Evolutionary conservation across 768 basidiomycete genomes (phyloP).

Genomic region (Amanita thiersii): DNA sequence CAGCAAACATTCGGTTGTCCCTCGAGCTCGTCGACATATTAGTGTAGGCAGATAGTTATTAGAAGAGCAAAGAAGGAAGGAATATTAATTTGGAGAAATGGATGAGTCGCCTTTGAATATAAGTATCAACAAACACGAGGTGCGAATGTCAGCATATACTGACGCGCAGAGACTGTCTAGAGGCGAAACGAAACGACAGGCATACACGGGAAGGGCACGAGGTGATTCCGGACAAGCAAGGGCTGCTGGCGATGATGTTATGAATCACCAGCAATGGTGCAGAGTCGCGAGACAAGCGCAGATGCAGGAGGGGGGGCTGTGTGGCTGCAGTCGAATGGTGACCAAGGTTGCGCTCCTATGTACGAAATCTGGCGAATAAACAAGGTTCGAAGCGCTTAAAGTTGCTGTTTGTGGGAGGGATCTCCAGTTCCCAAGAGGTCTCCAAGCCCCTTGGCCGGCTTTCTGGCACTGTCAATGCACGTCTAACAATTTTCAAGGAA

Average conservation of each 20-base stretch:
- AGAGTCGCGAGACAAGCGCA: slow-evolving; percentile 9
- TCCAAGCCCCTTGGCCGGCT: background rate
- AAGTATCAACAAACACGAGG: slow-evolving; percentile 14
- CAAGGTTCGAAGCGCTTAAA: slow-evolving; percentile 1
- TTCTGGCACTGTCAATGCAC: background rate
- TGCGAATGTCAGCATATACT: slow-evolving; percentile 7
- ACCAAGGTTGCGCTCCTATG: slow-evolving; percentile 4
- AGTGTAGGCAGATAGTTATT: slow-evolving; percentile 53
- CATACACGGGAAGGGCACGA: slow-evolving; percentile 8
- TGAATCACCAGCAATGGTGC: slow-evolving; percentile 6
- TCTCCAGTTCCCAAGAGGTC: background rate
- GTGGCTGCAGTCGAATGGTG: slow-evolving; percentile 7
- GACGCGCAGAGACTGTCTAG: slow-evolving; percentile 3
- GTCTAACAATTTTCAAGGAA: background rate
- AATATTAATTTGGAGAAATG: slow-evolving; percentile 48
- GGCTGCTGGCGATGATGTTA: slow-evolving; percentile 9
- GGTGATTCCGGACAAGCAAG: slow-evolving; percentile 8
- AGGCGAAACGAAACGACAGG: slow-evolving; percentile 5
- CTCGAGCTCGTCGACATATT: slow-evolving; percentile 61
- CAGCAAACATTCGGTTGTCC: slow-evolving; percentile 66
- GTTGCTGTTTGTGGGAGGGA: slow-evolving; percentile 3
- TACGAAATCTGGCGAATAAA: background rate
- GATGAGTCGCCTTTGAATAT: slow-evolving; percentile 26
- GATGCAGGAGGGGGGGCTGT: slow-evolving; percentile 8
- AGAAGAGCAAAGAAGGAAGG: slow-evolving; percentile 39